Conservation (phyloP, 495 filamentous ascomycete genomes). For the Xylaria palmicola region DNA sequence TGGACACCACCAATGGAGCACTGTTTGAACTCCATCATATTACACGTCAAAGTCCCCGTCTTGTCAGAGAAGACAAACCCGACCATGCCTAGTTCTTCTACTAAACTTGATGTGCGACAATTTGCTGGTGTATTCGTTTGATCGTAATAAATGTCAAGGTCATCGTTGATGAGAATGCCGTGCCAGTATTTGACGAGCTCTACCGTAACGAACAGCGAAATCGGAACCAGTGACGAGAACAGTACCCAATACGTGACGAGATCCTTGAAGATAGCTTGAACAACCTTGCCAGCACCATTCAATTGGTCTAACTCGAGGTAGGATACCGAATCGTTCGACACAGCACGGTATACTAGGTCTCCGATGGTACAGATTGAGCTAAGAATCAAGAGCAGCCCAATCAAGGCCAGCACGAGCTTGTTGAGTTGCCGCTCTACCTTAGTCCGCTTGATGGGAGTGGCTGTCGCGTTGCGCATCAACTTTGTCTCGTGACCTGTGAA, state of each 20-base stretch:
- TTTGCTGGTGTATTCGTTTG: conserved; percentile 93
- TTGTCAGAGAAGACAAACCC: conserved; percentile 99
- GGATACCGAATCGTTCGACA: conserved; percentile 53
- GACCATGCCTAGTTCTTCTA: conserved; percentile 97
- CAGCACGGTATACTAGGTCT: conserved; percentile 76
- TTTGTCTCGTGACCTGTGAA: conserved; percentile 99
- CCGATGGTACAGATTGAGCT: conserved; percentile 89
- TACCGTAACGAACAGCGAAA: conserved; percentile 96
- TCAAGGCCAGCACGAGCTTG: conserved; percentile 84
- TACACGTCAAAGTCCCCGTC: conserved; percentile 97
- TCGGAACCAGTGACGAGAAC: conserved; percentile 96
- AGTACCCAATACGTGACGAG: conserved; percentile 98
- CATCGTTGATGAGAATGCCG: conserved; percentile 94
- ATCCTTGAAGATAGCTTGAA: conserved; percentile 86
- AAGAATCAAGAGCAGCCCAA: conserved; percentile 77
- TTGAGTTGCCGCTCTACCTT: conserved; percentile 93
- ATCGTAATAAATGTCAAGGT: conserved; percentile 97
- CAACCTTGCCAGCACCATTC: conserved; percentile 47
- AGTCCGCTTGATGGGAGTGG: conserved; percentile 95
- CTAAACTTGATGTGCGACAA: conserved; percentile 92
- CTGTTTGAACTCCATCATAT: conserved; percentile 98
- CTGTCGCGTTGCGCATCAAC: conserved; percentile 97
- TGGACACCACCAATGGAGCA: conserved; percentile 90
- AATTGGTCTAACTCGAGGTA: conserved; percentile 68
- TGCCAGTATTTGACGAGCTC: conserved; percentile 98